Evolutionary conservation across 2,329 filamentous ascomycete genomes (phyloP).

Genomic region (Tolypocladium ophioglossoides): DNA sequence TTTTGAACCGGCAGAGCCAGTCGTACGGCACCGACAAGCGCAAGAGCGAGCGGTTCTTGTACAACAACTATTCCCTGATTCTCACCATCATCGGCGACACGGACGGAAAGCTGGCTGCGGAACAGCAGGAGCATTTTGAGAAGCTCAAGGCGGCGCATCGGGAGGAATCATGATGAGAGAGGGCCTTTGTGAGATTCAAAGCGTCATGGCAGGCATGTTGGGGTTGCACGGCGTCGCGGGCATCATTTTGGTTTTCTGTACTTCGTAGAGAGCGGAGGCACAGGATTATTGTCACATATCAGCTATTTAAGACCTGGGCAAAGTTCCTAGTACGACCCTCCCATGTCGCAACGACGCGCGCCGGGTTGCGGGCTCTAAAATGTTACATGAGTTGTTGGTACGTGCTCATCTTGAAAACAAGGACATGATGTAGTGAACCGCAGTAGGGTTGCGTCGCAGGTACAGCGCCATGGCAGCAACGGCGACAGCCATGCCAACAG

Average conservation of each 20-base stretch:
- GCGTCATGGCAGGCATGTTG: background rate
- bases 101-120: conserved; percentile 59
- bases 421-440: conserved; percentile 15
- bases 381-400: background rate
- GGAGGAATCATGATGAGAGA: conserved; percentile 22
- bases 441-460: conserved; percentile 38
- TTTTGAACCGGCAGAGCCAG: conserved; percentile 68
- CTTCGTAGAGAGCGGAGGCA: background rate
- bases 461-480: conserved; percentile 61
- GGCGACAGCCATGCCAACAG: conserved; percentile 52
- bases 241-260: background rate
- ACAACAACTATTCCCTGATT: conserved; percentile 94
- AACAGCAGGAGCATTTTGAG: conserved; percentile 69
- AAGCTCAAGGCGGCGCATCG: conserved; percentile 49
- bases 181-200: background rate
- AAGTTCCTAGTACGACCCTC: background rate
- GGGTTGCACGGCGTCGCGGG: background rate
- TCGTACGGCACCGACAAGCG: conserved; percentile 61
- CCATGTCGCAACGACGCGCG: background rate
- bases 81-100: conserved; percentile 80
- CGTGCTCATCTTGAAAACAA: conserved; percentile 11
- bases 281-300: background rate
- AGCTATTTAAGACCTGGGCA: background rate
- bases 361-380: background rate
- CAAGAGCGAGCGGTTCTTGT: conserved; percentile 79